Conservation (phyloP, 257 asterid genomes). For the Scutellaria minor region DNA sequence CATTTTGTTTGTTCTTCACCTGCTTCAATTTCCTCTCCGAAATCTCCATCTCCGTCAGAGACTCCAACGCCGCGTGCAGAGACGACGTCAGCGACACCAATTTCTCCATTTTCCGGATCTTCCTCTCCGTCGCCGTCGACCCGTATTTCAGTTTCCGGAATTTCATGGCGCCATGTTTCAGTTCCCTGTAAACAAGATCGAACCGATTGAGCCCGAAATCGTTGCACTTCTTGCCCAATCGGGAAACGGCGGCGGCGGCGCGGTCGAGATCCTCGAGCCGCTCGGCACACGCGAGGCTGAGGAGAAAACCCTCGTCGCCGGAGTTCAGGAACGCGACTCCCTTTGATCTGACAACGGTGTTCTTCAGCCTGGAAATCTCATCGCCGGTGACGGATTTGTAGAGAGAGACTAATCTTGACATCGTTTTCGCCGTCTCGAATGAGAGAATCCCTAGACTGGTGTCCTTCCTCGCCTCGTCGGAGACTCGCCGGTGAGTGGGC, state of each 20-base stretch:
- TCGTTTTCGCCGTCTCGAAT: conserved; percentile 75
- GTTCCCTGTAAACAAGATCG: conserved; percentile 54
- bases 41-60: conserved; percentile 58
- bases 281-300: conserved; percentile 76
- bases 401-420: conserved; percentile 68
- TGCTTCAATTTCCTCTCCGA: conserved; percentile 52
- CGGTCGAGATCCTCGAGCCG: conserved; percentile 80
- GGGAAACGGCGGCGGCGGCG: conserved; percentile 55
- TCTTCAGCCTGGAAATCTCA: conserved; percentile 47
- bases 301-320: conserved; percentile 50
- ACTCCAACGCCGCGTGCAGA: conserved; percentile 57
- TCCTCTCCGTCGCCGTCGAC: conserved; percentile 49
- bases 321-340: conserved; percentile 75
- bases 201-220: conserved; percentile 61
- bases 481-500: conserved; percentile 33
- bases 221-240: conserved; percentile 64
- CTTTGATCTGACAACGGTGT: conserved; percentile 46
- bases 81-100: conserved; percentile 51
- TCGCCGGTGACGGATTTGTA: conserved; percentile 64
- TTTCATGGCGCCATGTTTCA: conserved; percentile 56
- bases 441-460: conserved; percentile 61
- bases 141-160: conserved; percentile 55
- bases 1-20: conserved; percentile 43
- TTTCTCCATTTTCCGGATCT: conserved; percentile 62
- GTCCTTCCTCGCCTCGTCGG: conserved; percentile 33